Conservation (phyloP, 2,329 filamentous ascomycete genomes). For the Cadophora luteo-olivacea region DNA sequence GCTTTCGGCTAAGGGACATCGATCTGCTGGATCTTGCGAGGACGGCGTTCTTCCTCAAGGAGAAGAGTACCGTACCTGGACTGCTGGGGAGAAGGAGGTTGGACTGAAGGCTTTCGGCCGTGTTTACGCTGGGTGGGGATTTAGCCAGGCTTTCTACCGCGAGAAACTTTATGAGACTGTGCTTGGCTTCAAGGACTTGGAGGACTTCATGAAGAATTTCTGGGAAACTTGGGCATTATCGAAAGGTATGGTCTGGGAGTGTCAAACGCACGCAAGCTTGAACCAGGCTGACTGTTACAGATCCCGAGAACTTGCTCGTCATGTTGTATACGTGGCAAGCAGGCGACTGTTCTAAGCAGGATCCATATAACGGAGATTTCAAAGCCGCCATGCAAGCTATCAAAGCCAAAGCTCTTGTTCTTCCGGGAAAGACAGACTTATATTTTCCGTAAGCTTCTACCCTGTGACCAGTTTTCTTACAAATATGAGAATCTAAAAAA, state of each 20-base stretch:
- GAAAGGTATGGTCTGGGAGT: slow-evolving; percentile 66
- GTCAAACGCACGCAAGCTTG: too few species aligned
- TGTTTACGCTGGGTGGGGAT: slow-evolving; percentile 83
- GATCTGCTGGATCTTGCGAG: slow-evolving; percentile 58
- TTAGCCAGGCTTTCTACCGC: slow-evolving; percentile 80
- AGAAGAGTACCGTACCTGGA: slow-evolving; percentile 55
- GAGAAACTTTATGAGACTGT: slow-evolving; percentile 69
- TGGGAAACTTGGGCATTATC: slow-evolving; percentile 78
- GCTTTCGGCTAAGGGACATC: slow-evolving; percentile 60
- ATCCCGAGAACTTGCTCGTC: slow-evolving; percentile 75
- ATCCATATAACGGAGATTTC: slow-evolving; percentile 72
- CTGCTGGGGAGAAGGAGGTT: slow-evolving; percentile 56
- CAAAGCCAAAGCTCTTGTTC: slow-evolving; percentile 73
- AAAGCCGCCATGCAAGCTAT: slow-evolving; percentile 70
- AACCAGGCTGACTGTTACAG: too few species aligned
- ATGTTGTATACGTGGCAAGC: slow-evolving; percentile 84
- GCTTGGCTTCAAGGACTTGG: slow-evolving; percentile 70
- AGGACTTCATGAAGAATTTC: slow-evolving; percentile 76
- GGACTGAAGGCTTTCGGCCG: slow-evolving; percentile 75
- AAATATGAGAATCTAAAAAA: neutral
- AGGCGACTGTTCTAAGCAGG: slow-evolving; percentile 72
- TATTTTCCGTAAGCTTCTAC: slow-evolving; percentile 71
- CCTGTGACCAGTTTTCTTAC: neutral
- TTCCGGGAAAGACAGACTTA: slow-evolving; percentile 76
- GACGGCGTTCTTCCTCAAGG: slow-evolving; percentile 49